Base-by-base conservation (phyloP, 805 yeast genomes). In the Diddensiella caesifluorescens region DNA sequence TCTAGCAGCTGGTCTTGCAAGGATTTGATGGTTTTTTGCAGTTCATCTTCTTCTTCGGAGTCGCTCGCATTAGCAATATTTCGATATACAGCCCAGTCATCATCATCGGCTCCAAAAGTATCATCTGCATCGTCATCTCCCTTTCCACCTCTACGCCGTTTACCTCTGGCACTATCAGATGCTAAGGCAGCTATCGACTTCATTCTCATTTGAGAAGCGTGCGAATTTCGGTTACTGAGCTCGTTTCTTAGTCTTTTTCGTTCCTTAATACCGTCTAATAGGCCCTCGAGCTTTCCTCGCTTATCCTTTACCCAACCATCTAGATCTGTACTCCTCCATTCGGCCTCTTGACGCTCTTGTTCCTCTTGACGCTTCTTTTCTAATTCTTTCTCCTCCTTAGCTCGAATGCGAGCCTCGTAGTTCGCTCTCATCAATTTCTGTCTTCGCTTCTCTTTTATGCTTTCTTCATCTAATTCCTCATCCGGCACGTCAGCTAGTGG, bases 41-140 rank as follows among this genome's bases (percentile, higher is more conserved):
- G 89, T 41, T 78, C 85, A 44, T 83, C 95, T 47, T 84, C 81
- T 25, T 76, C 75, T 52, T 87, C 95, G 45, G 82, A 88, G 51
- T 88, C 85, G 20, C 80, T 81, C 13, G 71, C 80, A 48, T 74
- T 77, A 15, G 86, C 76, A 43, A 88, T 83, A 56, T 86, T 92
- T 53, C 92, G 74, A 59, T 90, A 90, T 13, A 87, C 80, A 18
- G 83, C 77, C 97, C 97, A 90, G 62, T 92, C 98, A 42, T 84
- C 95, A 58, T 90, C 97, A 55, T 87, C 80, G 2, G 95, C 89
- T 43, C 97, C 97, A 63, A 90, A 89, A 0, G 89, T 85, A 62
- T 90, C 97, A 54, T 79, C 86, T 12, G 94, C 95, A 60, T 87
- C 97, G 51, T 85, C 86, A 55, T 86, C 95, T 10, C 46, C 49